Percentiles rank a stretch among this genome's conserved stretches.
Conservation (phyloP, 495 filamentous ascomycete species). For the Pyronema domesticum region DNA sequence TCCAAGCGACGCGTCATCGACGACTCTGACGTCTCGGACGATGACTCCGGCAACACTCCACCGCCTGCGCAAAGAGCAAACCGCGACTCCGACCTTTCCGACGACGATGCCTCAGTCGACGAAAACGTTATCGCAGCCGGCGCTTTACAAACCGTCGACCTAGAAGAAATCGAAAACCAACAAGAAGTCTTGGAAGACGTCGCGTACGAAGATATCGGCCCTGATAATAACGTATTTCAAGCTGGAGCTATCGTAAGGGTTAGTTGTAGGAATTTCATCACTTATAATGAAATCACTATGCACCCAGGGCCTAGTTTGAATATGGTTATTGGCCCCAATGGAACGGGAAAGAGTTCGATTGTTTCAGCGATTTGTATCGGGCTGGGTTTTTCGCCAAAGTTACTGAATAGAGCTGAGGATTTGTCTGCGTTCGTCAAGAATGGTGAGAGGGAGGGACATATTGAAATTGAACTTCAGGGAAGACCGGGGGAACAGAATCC, state of each 20-base stretch:
- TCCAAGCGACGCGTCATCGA: background rate
- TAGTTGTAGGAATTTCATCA: constrained; percentile 80
- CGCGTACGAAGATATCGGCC: constrained; percentile 1
- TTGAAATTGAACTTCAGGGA: constrained; percentile 75
- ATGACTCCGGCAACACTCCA: background rate
- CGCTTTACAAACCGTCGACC: constrained; percentile 4
- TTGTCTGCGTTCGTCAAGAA: constrained; percentile 87
- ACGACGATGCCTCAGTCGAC: constrained; percentile 3
- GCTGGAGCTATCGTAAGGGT: constrained; percentile 83
- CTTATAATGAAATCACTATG: constrained; percentile 80
- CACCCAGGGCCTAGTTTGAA: constrained; percentile 81
- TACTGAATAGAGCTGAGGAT: constrained; percentile 74
- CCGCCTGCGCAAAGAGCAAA: background rate
- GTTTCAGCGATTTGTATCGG: constrained; percentile 95
- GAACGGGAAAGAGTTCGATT: constrained; percentile 91
- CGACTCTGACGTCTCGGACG: background rate
- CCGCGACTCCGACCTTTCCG: background rate
- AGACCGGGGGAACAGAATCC: constrained; percentile 41
- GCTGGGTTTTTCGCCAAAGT: constrained; percentile 59
- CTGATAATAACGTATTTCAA: constrained; percentile 31
- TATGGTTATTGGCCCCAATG: constrained; percentile 97
- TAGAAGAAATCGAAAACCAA: constrained; percentile 15
- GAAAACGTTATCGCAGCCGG: constrained; percentile 13
- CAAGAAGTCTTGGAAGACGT: constrained; percentile 4
- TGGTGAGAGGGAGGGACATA: constrained; percentile 52